phyloP scores from a whole-genome alignment of 1,284 basidiomycete genomes.

The Microbotryomycetes sp. region DNA sequence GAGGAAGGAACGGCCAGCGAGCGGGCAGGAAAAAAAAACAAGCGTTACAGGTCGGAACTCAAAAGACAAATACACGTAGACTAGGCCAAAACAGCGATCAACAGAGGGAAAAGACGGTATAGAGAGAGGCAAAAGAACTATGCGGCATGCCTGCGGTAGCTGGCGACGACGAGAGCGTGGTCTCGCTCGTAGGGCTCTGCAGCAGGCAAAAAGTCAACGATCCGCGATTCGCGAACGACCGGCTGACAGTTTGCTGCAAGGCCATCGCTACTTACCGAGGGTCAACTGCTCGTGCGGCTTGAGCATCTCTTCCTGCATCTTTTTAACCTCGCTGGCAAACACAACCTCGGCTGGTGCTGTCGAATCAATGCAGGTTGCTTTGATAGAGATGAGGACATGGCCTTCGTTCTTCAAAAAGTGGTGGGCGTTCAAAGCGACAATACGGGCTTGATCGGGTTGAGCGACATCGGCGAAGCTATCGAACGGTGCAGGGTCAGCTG shows the following conservation, averaged over 20 bases:
- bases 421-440: constrained; percentile 86
- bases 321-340: constrained; percentile 83
- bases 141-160: constrained; percentile 27
- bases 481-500: constrained; percentile 38
- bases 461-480: constrained; percentile 84
- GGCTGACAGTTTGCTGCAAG: constrained; percentile 41
- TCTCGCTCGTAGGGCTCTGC: constrained; percentile 53
- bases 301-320: constrained; percentile 69
- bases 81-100: neutral
- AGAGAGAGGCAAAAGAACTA: neutral
- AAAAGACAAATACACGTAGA: neutral
- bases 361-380: constrained; percentile 98
- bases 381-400: constrained; percentile 94
- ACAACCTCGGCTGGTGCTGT: constrained; percentile 82
- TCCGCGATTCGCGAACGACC: constrained; percentile 32
- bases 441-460: constrained; percentile 91
- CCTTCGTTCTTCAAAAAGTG: constrained; percentile 94
- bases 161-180: constrained; percentile 45
- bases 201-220: too few relatives aligned
- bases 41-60: neutral
- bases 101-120: neutral
- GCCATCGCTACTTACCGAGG: constrained; percentile 20
- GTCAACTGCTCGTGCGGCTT: constrained; percentile 93
- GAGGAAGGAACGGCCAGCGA: neutral
- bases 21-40: neutral